These are phyloP conservation scores for Vigna mungo DNA, from an alignment of 306 rosid species.

Conservation along the genomic window DNA sequence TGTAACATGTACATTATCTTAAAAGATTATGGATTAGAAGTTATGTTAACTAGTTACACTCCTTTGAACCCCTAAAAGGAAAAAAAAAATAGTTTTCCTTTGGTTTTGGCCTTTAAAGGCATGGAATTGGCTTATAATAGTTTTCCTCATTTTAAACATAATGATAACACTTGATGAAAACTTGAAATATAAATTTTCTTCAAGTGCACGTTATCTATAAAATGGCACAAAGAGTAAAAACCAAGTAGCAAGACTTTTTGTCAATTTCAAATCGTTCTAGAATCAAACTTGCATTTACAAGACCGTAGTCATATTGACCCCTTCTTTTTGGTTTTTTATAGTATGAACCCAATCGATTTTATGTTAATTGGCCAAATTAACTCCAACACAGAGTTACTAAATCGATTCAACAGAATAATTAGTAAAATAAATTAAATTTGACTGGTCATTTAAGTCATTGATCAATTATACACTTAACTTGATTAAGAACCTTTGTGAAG, in stretches of 20 bases:
- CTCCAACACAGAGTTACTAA: too few relatives aligned
- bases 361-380: too few relatives aligned
- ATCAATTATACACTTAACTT: too few relatives aligned
- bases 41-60: too few relatives aligned
- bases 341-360: too few relatives aligned
- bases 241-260: neutral
- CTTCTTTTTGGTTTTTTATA: neutral
- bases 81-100: too few relatives aligned
- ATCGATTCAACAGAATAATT: too few relatives aligned
- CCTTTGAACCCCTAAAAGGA: too few relatives aligned
- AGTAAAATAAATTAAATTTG: too few relatives aligned
- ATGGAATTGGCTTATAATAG: neutral
- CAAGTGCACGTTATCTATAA: neutral
- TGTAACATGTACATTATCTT: neutral
- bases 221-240: neutral
- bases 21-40: too few relatives aligned
- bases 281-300: neutral
- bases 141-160: neutral
- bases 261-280: neutral
- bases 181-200: neutral
- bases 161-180: neutral
- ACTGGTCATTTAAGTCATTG: too few relatives aligned
- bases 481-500: too few relatives aligned
- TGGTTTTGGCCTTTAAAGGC: conserved; percentile 13
- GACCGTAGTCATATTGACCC: conserved; percentile 2